Conservation (phyloP, 768 basidiomycete genomes). For the Udeniomyces megalosporus region DNA sequence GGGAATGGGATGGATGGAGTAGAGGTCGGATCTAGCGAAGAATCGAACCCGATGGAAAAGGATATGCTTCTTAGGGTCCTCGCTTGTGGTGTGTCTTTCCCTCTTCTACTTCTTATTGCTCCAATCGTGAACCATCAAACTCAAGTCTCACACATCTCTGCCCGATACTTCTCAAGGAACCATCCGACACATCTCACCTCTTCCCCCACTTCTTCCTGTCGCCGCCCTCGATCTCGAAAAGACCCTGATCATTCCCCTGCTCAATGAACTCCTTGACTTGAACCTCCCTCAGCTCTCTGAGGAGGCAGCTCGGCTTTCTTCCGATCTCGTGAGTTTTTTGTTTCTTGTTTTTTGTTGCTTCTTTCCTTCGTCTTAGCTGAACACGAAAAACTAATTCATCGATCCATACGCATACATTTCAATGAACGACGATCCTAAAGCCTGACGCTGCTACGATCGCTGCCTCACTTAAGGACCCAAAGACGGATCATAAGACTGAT, state of each 20-base stretch:
- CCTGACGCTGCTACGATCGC: constrained; percentile 18
- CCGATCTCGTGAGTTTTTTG: constrained; percentile 35
- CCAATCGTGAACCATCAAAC: too few relatives aligned
- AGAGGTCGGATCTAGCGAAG: constrained; percentile 28
- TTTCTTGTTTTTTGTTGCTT: too few relatives aligned
- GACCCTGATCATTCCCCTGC: constrained; percentile 52
- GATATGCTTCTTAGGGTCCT: constrained; percentile 45
- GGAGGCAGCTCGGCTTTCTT: constrained; percentile 32
- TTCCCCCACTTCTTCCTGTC: constrained; percentile 49
- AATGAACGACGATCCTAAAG: constrained; percentile 11
- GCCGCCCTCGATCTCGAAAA: constrained; percentile 53
- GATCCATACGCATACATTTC: too few relatives aligned
- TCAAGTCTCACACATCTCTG: not conserved
- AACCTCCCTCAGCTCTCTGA: constrained; percentile 35
- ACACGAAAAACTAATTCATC: too few relatives aligned
- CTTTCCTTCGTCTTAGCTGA: too few relatives aligned
- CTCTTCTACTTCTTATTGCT: too few relatives aligned
- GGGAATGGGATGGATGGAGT: constrained; percentile 11
- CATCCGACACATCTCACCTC: constrained; percentile 39
- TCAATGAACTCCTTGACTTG: constrained; percentile 49
- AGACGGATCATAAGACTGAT: constrained; percentile 57
- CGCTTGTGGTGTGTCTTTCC: constrained; percentile 44
- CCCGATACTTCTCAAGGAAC: not conserved
- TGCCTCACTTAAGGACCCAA: constrained; percentile 37
- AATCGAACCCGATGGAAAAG: constrained; percentile 28